Base-by-base conservation (phyloP, 2,329 filamentous ascomycete genomes). In the Trichoderma aggressivum region DNA sequence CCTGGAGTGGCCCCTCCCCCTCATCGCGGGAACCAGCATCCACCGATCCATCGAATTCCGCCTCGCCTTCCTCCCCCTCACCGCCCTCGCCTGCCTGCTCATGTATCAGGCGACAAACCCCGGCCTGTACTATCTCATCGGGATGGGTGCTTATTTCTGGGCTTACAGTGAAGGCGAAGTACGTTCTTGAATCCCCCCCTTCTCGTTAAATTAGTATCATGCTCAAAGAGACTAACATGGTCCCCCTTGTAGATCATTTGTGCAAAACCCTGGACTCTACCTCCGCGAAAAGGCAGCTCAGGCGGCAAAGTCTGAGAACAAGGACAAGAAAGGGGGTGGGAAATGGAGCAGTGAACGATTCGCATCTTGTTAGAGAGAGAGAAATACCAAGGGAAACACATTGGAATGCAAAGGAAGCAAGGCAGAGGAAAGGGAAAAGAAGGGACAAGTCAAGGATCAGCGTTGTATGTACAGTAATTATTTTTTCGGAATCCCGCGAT, bases 141-240 rank as follows among this genome's bases (percentile, higher is more conserved):
- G 91, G 24, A 90, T 97, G 83, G 86, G 84, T 8, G 91, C 96
- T 16, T 99, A 98, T 82, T 97, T 98, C 77, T 98, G 94, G 94
- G 96, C 93, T 1, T 98, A 97, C 78, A 96, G 92, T 77, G 95
- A 99, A 82, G 96, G 96, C 82, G 96, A 99, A 91, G 94, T 97
- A 82, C 79, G 91, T 85, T 75, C 65, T 30, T 39, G 3, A 3
- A 26, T 10, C 8, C 12, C 1, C 34, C 16, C 6, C n/a, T n/a
- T n/a, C 10, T 16, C 2, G 8, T 28, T 26, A 0, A 4, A 26
- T n/a, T 30, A 7, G 30, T 34, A 7, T 11, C n/a, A 7, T 6
- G n/a, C 6, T 11, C 3, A 30, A 0, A 12, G 10, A 21, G 34
- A 6, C 73, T 75, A 70, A 76, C 70, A 66, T 58, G 71, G 1